Percentiles rank a stretch among this genome's conserved stretches.
Evolutionary conservation across 768 basidiomycete species (phyloP).

Genomic region (Rhodocollybia butyracea): DNA sequence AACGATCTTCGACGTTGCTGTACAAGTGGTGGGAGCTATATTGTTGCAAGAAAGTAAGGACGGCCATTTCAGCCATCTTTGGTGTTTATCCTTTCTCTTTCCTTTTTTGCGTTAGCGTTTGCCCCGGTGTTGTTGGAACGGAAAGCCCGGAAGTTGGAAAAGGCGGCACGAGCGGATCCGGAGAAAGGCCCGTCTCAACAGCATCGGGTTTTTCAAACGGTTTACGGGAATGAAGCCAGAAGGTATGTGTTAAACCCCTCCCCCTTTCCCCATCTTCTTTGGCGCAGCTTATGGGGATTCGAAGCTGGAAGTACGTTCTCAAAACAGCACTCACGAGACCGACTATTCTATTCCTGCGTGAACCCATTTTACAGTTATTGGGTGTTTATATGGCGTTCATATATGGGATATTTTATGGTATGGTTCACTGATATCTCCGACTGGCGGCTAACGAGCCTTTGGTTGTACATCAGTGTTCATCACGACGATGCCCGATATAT

Average conservation of each 20-base stretch:
- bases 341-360: slow-evolving; percentile 54
- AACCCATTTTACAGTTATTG: slow-evolving; percentile 67
- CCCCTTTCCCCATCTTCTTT: neutral
- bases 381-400: slow-evolving; percentile 68
- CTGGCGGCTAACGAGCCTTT: neutral
- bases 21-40: slow-evolving; percentile 56
- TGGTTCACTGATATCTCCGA: neutral
- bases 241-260: neutral
- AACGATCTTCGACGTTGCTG: slow-evolving; percentile 47
- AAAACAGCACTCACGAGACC: slow-evolving; percentile 59
- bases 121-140: slow-evolving; percentile 42
- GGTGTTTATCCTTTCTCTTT: slow-evolving; percentile 21
- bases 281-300: neutral
- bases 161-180: slow-evolving; percentile 31
- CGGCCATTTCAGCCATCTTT: neutral
- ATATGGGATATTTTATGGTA: slow-evolving; percentile 61
- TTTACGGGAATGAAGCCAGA: slow-evolving; percentile 33
- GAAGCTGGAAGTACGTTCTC: slow-evolving; percentile 53
- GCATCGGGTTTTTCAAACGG: slow-evolving; percentile 40
- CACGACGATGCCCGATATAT: slow-evolving; percentile 62
- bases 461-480: slow-evolving; percentile 50
- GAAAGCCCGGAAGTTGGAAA: slow-evolving; percentile 47
- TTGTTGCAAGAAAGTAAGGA: slow-evolving; percentile 61
- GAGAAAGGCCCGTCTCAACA: slow-evolving; percentile 37
- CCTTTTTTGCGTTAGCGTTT: slow-evolving; percentile 32